Base-by-base conservation (phyloP, 1,139 yeast genomes). In the Sugiyamaella grinbergsii region DNA sequence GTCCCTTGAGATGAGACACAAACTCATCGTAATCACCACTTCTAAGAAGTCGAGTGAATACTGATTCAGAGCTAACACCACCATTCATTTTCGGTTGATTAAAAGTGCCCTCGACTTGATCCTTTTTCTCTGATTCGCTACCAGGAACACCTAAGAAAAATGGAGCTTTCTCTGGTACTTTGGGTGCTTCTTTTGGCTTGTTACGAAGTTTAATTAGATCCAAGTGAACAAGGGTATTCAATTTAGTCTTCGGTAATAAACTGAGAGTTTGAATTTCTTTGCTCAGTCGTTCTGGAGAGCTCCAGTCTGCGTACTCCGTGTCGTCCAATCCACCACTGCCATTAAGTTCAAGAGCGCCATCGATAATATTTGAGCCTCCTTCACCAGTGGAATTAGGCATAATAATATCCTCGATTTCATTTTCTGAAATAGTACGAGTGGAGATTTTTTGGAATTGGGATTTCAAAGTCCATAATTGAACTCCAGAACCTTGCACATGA, bases 401-500 rank as follows among this genome's bases (percentile, higher is more conserved):
- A 34, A 80, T 70, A 26, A 84, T 73, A 26, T 61, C 61, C 16
- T 60, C 86, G 16, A 90, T 61, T 28, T 61, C 64, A 26, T 66
- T 71, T 58, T 86, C 95, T 47, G 84, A 84, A 29, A 93, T 76
- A 55, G 82, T 88, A 58, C 93, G 80, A 0, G 91, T 82, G 0
- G 95, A 82, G 24, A 85, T 71, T 1, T 83, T 81, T 56, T 74
- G 79, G 68, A 91, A 91, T 68, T 90, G 96, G 0, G 97, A 82
- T 62, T 84, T 78, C 66, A 91, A 89, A 2, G 96, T 85, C 99
- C 99, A 94, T 53, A 94, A 73, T 47, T 87, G 82, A 54, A 94
- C 82, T 28, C 98, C 98, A 55, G 87, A 86, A 11, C 95, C 95
- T 29, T 82, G 77, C 10, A 90, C 96, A 71, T 94, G 98, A 0